Evolutionary conservation across 805 yeast genomes (phyloP).

Genomic region (Maudiozyma bulderi): DNA sequence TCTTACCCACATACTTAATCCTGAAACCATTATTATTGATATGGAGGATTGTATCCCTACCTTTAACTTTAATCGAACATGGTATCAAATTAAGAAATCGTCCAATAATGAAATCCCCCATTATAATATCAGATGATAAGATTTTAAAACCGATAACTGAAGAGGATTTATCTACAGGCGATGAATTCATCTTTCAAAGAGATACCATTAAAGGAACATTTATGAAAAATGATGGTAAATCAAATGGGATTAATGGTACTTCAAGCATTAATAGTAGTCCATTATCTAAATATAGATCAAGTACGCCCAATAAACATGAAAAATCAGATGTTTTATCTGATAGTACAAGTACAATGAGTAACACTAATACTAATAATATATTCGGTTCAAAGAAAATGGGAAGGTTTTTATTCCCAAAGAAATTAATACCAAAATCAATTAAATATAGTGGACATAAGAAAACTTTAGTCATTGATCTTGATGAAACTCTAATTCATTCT

Average conservation of each 20-base stretch:
- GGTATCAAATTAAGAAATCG: conserved; percentile 15
- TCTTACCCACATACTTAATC: conserved; percentile 41
- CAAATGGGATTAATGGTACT: background rate
- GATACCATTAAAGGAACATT: conserved; percentile 28
- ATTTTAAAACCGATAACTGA: conserved; percentile 6
- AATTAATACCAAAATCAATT: conserved; percentile 32
- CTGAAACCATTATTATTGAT: conserved; percentile 42
- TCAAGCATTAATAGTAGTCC: background rate
- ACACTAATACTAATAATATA: background rate
- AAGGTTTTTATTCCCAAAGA: conserved; percentile 35
- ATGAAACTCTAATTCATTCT: conserved; percentile 91
- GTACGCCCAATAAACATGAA: background rate
- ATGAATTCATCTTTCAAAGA: conserved; percentile 23
- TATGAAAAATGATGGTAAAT: conserved; percentile 8
- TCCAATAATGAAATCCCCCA: background rate
- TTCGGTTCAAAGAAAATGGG: conserved; percentile 31
- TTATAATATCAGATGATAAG: background rate
- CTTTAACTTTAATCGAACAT: conserved; percentile 37
- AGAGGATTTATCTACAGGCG: conserved; percentile 23
- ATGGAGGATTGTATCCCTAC: conserved; percentile 48
- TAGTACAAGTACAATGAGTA: background rate
- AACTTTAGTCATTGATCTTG: conserved; percentile 79
- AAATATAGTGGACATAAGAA: conserved; percentile 31
- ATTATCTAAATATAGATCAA: background rate
- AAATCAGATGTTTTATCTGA: background rate